These are phyloP conservation scores for Talaromyces sp. DNA, from an alignment of 2,329 filamentous ascomycete genomes.

Conservation along the genomic window DNA sequence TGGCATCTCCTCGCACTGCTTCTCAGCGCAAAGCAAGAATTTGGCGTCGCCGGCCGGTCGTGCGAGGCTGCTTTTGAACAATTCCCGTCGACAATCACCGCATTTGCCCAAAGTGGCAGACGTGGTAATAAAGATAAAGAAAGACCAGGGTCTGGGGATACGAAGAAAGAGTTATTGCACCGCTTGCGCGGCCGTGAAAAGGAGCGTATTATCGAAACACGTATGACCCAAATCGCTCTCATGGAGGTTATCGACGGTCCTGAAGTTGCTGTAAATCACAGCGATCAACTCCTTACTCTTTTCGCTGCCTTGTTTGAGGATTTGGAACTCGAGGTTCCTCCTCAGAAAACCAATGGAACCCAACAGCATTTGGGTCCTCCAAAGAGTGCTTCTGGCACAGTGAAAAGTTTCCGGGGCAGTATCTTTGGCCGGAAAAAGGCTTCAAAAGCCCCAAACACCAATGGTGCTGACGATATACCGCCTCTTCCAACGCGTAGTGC, in stretches of 20 bases:
- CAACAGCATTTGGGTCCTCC: slow-evolving; percentile 50
- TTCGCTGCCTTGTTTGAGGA: slow-evolving; percentile 77
- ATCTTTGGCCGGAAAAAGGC: slow-evolving; percentile 65
- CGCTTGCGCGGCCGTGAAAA: slow-evolving; percentile 81
- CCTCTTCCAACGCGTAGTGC: slow-evolving; percentile 17
- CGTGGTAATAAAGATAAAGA: slow-evolving; percentile 22
- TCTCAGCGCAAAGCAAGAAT: slow-evolving; percentile 81
- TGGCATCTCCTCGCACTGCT: slow-evolving; percentile 90
- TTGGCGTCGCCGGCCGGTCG: slow-evolving; percentile 69
- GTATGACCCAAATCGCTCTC: slow-evolving; percentile 87
- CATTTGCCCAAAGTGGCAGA: slow-evolving; percentile 61
- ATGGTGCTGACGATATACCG: slow-evolving; percentile 31
- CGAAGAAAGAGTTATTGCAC: slow-evolving; percentile 57
- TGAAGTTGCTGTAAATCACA: slow-evolving; percentile 79
- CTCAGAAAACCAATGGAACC: slow-evolving; percentile 31
- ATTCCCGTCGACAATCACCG: slow-evolving; percentile 65
- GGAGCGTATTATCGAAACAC: slow-evolving; percentile 83
- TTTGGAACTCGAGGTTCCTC: slow-evolving; percentile 37
- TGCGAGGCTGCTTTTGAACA: slow-evolving; percentile 91
- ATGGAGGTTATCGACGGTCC: slow-evolving; percentile 79
- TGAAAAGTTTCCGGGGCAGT: slow-evolving; percentile 66
- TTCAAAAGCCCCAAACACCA: slow-evolving; percentile 36
- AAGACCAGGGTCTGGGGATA: slow-evolving; percentile 12
- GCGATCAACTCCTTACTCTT: slow-evolving; percentile 74
- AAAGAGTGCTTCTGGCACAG: slow-evolving; percentile 65